These are phyloP conservation scores for Capsicum pubescens DNA, from an alignment of 257 asterid genomes.

Conservation along the genomic window DNA sequence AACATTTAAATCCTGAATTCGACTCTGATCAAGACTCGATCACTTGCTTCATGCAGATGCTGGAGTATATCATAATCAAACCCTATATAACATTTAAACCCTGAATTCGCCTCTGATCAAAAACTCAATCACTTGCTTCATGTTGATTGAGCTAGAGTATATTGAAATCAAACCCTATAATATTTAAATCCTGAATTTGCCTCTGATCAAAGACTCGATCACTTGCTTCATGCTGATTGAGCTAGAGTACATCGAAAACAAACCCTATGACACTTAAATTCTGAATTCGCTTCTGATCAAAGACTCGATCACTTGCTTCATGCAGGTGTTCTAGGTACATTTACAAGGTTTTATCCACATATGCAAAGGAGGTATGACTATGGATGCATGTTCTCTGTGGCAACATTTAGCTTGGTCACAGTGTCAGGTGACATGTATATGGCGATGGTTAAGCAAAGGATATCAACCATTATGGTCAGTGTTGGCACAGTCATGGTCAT, in stretches of 20 bases:
- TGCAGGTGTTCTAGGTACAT: conserved; percentile 63
- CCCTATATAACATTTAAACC: background rate
- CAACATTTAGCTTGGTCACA: conserved; percentile 71
- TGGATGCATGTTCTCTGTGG: conserved; percentile 68
- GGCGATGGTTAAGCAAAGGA: conserved; percentile 62
- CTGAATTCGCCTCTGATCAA: background rate
- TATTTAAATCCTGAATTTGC: rapidly evolving
- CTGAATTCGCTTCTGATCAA: background rate
- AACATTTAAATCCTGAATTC: background rate
- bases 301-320: background rate
- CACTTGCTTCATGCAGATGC: conserved; percentile 45
- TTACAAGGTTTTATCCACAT: conserved; percentile 61
- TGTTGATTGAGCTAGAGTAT: conserved; percentile 23
- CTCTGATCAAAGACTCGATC: background rate
- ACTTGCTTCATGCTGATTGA: conserved; percentile 26
- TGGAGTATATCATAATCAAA: background rate
- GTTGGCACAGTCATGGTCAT: conserved; percentile 58
- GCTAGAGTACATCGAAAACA: background rate
- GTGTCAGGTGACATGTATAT: conserved; percentile 72
- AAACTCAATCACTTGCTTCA: background rate
- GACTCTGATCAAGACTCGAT: background rate
- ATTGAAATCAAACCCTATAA: background rate
- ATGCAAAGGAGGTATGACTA: conserved; percentile 73
- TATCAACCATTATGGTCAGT: conserved; percentile 65
- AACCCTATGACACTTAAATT: background rate